These are phyloP conservation scores for Pythium apleroticum DNA, from an alignment of 352 stramenopile species.

Conservation along the genomic window DNA sequence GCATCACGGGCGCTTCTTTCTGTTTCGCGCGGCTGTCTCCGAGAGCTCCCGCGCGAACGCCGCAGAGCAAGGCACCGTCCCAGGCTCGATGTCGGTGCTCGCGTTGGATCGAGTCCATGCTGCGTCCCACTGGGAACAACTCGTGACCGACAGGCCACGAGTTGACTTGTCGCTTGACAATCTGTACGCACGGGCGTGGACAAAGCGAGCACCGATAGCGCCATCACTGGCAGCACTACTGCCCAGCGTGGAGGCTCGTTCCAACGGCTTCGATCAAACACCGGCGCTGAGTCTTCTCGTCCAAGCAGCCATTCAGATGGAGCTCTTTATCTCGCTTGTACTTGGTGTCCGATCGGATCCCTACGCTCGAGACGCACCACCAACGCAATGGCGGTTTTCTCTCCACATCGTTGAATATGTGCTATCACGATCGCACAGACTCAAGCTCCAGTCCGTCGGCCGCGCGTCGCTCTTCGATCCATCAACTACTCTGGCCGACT, in stretches of 20 bases:
- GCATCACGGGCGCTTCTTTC: constrained; percentile 16
- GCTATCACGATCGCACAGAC: background rate
- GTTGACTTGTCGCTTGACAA: background rate
- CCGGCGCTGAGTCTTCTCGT: background rate
- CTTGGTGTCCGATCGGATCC: background rate
- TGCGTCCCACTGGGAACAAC: constrained; percentile 3
- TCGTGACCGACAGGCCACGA: background rate
- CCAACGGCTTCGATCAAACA: background rate
- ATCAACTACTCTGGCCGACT: background rate
- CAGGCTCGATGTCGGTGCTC: background rate
- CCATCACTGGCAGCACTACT: background rate
- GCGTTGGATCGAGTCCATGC: constrained; percentile 8
- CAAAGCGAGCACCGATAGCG: background rate
- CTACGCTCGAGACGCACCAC: background rate
- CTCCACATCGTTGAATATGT: constrained; percentile 6
- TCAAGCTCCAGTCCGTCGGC: constrained; percentile 12
- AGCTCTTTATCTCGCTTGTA: background rate
- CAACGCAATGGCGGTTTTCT: background rate
- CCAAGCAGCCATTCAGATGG: background rate
- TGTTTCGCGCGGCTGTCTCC: constrained; percentile 12
- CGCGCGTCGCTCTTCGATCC: background rate
- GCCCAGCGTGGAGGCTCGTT: background rate
- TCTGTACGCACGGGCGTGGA: constrained; percentile 12
- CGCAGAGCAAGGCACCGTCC: background rate
- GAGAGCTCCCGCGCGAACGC: background rate